A percentile compares a stretch with the other conserved stretches of the same genome.
These are phyloP conservation scores for Chrysoporthe austroafricana DNA, from an alignment of 2,329 filamentous ascomycete species.

Conservation along the genomic window DNA sequence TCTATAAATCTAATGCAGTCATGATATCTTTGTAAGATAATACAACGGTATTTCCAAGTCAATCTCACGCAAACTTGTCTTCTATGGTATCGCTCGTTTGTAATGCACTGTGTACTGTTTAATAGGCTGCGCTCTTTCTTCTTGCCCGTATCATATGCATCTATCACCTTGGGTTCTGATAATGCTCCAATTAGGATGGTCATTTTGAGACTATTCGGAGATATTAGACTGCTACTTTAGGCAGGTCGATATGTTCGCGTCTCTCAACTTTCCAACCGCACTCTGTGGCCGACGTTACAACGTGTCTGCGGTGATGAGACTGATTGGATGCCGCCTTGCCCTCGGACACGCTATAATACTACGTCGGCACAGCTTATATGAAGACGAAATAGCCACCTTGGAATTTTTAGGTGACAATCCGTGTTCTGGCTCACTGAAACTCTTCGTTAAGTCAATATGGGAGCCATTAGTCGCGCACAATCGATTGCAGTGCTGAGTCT, in stretches of 20 bases:
- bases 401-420: not conserved
- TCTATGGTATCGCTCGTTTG: no score
- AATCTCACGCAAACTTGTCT: no score
- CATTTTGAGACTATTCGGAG: not conserved
- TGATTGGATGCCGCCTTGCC: not conserved
- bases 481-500: not conserved
- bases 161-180: not conserved
- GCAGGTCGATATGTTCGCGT: not conserved
- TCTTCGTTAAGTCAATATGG: not conserved
- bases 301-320: not conserved
- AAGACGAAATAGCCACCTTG: not conserved
- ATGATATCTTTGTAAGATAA: no score
- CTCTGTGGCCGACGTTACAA: not conserved
- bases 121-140: not conserved
- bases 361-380: not conserved
- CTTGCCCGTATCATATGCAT: not conserved
- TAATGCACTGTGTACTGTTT: no score
- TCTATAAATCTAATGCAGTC: no score
- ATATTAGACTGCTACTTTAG: not conserved
- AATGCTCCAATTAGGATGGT: not conserved
- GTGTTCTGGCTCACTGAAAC: not conserved
- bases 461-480: not conserved
- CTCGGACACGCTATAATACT: not conserved
- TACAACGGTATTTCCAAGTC: no score
- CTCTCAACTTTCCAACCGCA: not conserved